Evolutionary conservation across 495 filamentous ascomycete genomes (phyloP).

Genomic region (Cenococcum geophilum): DNA sequence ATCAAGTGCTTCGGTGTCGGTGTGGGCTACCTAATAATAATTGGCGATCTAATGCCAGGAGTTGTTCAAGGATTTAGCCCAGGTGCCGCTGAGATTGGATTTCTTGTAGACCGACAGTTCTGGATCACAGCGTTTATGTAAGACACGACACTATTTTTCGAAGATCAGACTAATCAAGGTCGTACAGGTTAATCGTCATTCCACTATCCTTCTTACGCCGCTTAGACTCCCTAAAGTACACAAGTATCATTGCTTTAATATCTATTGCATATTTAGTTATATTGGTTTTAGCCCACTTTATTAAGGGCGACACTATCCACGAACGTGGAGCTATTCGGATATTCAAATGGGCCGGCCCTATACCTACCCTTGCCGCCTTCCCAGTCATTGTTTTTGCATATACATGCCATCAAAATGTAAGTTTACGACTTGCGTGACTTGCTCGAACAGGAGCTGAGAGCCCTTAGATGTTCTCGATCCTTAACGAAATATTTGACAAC

Average conservation of each 20-base stretch:
- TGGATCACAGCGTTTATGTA: constrained; percentile 98
- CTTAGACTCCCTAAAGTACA: constrained; percentile 94
- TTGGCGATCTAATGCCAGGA: constrained; percentile 95
- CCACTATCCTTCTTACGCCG: constrained; percentile 85
- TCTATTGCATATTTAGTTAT: constrained; percentile 92
- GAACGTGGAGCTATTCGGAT: constrained; percentile 67
- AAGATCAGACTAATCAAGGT: constrained; percentile 3
- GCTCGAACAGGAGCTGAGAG: not conserved
- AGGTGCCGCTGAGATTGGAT: constrained; percentile 54
- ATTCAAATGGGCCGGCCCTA: constrained; percentile 68
- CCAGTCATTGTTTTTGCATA: constrained; percentile 97
- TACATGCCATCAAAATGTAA: constrained; percentile 95
- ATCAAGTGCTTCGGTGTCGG: constrained; percentile 97
- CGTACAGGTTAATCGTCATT: constrained; percentile 75
- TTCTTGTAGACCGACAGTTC: constrained; percentile 82
- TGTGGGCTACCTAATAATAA: constrained; percentile 96
- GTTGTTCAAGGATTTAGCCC: constrained; percentile 73
- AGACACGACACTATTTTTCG: constrained; percentile 26
- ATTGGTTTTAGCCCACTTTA: constrained; percentile 84
- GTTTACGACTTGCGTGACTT: constrained; percentile 19
- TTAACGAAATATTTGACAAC: constrained; percentile 89
- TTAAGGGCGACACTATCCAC: constrained; percentile 65
- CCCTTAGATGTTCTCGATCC: constrained; percentile 89
- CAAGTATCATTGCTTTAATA: constrained; percentile 81
- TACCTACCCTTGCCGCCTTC: constrained; percentile 74